phyloP scores from a whole-genome alignment of 208 protist genomes.

The Leishmania aethiopica region DNA sequence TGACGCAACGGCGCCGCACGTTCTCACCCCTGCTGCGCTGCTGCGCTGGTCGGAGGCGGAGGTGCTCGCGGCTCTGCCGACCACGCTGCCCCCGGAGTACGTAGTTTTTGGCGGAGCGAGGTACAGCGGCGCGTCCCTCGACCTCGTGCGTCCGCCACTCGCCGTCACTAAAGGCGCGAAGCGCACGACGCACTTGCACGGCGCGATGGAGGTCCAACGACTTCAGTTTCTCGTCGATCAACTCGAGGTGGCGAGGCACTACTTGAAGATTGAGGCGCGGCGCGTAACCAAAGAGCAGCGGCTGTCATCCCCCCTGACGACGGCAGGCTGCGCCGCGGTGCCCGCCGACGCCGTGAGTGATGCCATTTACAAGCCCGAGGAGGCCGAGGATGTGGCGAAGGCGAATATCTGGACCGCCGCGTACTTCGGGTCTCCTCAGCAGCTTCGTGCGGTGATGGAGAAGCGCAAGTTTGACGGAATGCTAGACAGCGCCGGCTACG shows the following conservation, averaged over 20 bases:
- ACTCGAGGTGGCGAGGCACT: conserved; percentile 71
- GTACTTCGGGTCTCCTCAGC: conserved; percentile 55
- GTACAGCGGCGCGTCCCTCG: conserved; percentile 47
- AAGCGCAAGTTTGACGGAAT: conserved; percentile 34
- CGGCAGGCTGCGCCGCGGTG: background rate
- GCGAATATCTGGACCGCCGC: conserved; percentile 79
- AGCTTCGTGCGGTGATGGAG: conserved; percentile 56
- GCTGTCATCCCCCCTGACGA: too few species aligned
- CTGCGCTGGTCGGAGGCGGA: conserved; percentile 34
- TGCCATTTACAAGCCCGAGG: conserved; percentile 11
- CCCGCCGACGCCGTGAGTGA: background rate
- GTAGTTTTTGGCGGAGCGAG: conserved; percentile 82
- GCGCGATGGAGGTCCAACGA: conserved; percentile 28
- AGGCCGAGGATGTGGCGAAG: conserved; percentile 38
- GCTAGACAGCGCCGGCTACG: conserved; percentile 56
- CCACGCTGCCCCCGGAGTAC: conserved; percentile 58
- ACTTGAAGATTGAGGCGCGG: conserved; percentile 50
- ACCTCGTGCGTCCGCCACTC: conserved; percentile 21
- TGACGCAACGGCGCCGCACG: conserved; percentile 28
- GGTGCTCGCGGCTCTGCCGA: conserved; percentile 32
- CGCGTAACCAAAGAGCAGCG: conserved; percentile 9
- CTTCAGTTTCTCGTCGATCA: conserved; percentile 71
- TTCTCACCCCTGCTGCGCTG: conserved; percentile 22
- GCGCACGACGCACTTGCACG: conserved; percentile 9
- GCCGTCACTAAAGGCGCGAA: background rate